Evolutionary conservation across 2,329 filamentous ascomycete species (phyloP).

Genomic region (Talaromyces verruculosus): DNA sequence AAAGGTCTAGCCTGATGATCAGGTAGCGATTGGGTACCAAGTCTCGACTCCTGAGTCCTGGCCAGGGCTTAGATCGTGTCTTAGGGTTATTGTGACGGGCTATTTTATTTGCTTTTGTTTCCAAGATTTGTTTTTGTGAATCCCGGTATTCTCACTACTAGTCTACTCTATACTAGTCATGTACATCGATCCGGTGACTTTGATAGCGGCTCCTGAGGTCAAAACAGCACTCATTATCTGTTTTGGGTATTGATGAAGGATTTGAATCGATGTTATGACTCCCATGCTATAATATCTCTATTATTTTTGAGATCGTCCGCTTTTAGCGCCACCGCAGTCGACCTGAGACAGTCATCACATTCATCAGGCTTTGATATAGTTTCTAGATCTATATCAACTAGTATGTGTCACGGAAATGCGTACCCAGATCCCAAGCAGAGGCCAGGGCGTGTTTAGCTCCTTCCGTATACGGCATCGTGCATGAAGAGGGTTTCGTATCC

Average conservation of each 20-base stretch:
- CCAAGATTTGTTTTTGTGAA: background rate
- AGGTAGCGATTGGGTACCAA: background rate
- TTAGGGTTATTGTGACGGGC: background rate
- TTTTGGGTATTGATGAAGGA: background rate
- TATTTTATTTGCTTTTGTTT: background rate
- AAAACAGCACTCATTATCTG: background rate
- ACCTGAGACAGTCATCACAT: background rate
- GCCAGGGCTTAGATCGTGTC: background rate
- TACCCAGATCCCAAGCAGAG: background rate
- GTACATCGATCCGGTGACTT: background rate
- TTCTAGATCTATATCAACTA: background rate
- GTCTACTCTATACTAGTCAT: background rate
- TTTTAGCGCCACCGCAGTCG: background rate
- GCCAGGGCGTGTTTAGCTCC: background rate
- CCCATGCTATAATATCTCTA: background rate
- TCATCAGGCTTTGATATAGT: background rate
- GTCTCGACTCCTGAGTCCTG: background rate
- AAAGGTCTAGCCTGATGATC: background rate
- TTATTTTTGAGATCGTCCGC: background rate
- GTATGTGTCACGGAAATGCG: background rate
- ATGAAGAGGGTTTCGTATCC: background rate
- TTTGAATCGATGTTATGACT: background rate
- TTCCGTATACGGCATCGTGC: background rate
- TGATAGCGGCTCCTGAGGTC: background rate
- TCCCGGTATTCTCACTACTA: background rate